phyloP scores from a whole-genome alignment of 306 rosid species.

The Medicago arabica region DNA sequence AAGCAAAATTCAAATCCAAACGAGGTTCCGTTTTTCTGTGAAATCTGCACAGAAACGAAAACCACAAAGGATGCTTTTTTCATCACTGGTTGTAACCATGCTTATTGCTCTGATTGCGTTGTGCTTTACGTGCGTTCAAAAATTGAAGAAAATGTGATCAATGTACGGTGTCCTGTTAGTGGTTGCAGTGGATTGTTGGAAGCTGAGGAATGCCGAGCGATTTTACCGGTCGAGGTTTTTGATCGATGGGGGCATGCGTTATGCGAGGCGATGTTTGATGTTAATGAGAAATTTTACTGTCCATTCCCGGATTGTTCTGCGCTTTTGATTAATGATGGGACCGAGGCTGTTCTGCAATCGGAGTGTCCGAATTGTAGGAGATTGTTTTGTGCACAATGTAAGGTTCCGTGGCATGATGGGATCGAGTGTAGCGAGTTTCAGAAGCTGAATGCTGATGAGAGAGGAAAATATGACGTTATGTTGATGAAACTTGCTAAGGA shows the following conservation, averaged over 20 bases:
- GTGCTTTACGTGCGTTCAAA: no score
- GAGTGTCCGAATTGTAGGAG: slow-evolving; percentile 57
- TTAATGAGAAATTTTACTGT: slow-evolving; percentile 46
- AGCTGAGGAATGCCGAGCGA: no score
- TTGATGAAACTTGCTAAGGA: slow-evolving; percentile 44
- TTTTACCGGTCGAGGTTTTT: neutral
- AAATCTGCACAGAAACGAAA: no score
- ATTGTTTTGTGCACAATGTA: slow-evolving; percentile 50
- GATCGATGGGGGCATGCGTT: slow-evolving; percentile 56
- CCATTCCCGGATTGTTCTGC: slow-evolving; percentile 54
- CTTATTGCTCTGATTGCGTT: no score
- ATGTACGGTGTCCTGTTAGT: no score
- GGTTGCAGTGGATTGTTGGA: no score
- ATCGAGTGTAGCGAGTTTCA: slow-evolving; percentile 43
- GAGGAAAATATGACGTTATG: slow-evolving; percentile 49
- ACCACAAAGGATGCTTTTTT: no score
- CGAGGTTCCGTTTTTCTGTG: no score
- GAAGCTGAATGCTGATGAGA: slow-evolving; percentile 48
- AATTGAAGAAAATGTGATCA: no score
- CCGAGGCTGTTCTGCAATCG: slow-evolving; percentile 1
- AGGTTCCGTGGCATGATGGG: slow-evolving; percentile 56
- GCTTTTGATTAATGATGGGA: slow-evolving; percentile 46
- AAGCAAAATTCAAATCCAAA: no score
- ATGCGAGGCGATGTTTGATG: slow-evolving; percentile 46
- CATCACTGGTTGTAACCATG: no score